These are phyloP conservation scores for Globisporangium irregulare DNA, from an alignment of 352 stramenopile genomes.

Conservation along the genomic window DNA sequence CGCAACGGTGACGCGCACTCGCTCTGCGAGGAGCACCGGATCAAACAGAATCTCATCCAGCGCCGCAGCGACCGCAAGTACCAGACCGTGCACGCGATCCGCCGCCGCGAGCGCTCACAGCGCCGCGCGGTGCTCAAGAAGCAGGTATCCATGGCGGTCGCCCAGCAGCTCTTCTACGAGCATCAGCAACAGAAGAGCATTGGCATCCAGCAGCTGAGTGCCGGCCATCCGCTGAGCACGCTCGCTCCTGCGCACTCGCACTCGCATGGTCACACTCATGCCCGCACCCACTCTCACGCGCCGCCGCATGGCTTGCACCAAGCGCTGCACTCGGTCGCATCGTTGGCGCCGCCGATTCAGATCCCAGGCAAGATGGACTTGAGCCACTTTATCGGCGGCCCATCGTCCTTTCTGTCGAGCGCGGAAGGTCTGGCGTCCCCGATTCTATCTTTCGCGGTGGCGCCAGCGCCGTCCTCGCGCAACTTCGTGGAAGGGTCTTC, in stretches of 20 bases:
- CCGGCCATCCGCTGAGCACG: conserved; percentile 11
- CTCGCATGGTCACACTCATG: neutral
- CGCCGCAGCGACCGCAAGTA: conserved; percentile 84
- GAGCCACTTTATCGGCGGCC: conserved; percentile 11
- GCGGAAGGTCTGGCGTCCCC: conserved; percentile 25
- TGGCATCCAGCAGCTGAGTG: conserved; percentile 33
- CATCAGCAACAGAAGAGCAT: conserved; percentile 77
- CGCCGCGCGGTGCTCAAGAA: conserved; percentile 77
- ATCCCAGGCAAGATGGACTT: conserved; percentile 32
- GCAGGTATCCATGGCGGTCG: conserved; percentile 75
- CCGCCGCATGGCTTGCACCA: neutral
- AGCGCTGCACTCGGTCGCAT: conserved; percentile 2
- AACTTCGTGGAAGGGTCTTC: neutral
- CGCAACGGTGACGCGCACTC: conserved; percentile 79
- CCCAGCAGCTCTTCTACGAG: conserved; percentile 77
- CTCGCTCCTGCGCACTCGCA: conserved; percentile 12
- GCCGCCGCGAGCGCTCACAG: conserved; percentile 74
- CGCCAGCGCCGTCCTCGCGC: conserved; percentile 11
- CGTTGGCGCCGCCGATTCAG: conserved; percentile 41
- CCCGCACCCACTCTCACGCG: neutral
- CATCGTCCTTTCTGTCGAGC: conserved; percentile 24
- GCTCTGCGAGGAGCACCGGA: conserved; percentile 80
- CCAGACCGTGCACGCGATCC: conserved; percentile 79
- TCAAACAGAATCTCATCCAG: conserved; percentile 86
- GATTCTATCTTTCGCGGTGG: conserved; percentile 28